Conservation (phyloP, 2,329 filamentous ascomycete genomes). For the Fusarium longipes region DNA sequence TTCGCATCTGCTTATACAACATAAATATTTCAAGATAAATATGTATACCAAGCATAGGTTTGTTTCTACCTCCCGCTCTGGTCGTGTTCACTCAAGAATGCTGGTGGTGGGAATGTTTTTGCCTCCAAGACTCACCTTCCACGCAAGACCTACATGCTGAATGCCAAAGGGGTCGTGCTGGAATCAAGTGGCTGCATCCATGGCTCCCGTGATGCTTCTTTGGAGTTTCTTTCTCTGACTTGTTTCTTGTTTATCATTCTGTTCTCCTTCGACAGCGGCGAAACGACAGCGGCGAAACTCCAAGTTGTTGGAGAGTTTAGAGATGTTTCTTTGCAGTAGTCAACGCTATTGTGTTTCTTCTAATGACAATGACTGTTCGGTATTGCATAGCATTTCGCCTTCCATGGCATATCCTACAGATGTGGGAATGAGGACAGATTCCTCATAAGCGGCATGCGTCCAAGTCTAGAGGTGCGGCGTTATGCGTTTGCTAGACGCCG, state of each 20-base stretch:
- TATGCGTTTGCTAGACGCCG: conserved; percentile 22
- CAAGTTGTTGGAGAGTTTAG: neutral
- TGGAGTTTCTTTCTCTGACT: neutral
- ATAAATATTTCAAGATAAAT: neutral
- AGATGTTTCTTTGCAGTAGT: neutral
- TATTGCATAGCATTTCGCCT: neutral
- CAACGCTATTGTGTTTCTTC: neutral
- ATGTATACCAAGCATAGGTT: neutral
- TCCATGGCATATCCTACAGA: neutral
- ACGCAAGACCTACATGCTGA: conserved; percentile 27
- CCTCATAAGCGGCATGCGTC: conserved; percentile 5
- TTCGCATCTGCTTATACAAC: neutral
- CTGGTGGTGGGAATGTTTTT: conserved; percentile 8
- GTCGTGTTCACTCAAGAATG: conserved; percentile 7
- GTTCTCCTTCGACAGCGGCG: neutral
- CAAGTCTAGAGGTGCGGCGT: conserved; percentile 13
- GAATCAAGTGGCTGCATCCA: conserved; percentile 14
- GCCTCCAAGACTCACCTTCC: conserved; percentile 15
- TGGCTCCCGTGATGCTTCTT: neutral
- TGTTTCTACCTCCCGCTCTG: neutral
- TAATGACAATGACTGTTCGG: neutral
- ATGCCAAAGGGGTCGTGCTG: conserved; percentile 24
- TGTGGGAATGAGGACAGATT: conserved; percentile 15
- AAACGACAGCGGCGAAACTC: neutral
- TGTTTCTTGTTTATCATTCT: neutral